phyloP scores from a whole-genome alignment of 1,284 basidiomycete species.

The Coriolopsis trogii region DNA sequence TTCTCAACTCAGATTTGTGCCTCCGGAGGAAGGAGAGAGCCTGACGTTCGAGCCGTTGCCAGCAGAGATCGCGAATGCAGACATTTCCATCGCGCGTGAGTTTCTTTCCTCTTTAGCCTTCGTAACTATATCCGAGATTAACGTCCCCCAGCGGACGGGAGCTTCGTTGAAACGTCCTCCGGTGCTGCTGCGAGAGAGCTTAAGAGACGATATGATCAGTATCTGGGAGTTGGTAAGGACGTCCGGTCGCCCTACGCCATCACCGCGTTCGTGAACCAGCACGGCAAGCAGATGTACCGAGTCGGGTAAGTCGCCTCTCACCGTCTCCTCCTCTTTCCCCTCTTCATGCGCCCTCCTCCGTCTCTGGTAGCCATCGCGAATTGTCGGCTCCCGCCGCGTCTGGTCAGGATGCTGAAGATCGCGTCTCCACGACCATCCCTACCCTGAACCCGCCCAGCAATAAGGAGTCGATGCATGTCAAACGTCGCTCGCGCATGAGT shows the following conservation, averaged over 20 bases:
- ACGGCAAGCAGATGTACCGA: slow-evolving; percentile 74
- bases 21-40: slow-evolving; percentile 10
- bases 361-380: slow-evolving; percentile 49
- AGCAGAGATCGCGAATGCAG: slow-evolving; percentile 56
- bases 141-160: slow-evolving; percentile 49
- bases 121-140: slow-evolving; percentile 1
- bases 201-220: slow-evolving; percentile 72
- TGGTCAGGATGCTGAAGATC: slow-evolving; percentile 33
- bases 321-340: slow-evolving; percentile 5
- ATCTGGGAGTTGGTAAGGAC: slow-evolving; percentile 63
- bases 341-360: background rate
- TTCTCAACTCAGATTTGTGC: slow-evolving; percentile 11
- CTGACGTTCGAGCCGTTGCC: slow-evolving; percentile 33
- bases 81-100: slow-evolving; percentile 65
- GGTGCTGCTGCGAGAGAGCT: slow-evolving; percentile 72
- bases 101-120: slow-evolving; percentile 23
- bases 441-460: slow-evolving; percentile 13
- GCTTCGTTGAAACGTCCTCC: slow-evolving; percentile 77
- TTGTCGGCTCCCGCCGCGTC: slow-evolving; percentile 49
- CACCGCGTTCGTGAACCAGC: slow-evolving; percentile 76
- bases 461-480: slow-evolving; percentile 28
- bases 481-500: slow-evolving; percentile 67
- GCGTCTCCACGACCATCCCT: slow-evolving; percentile 15
- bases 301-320: slow-evolving; percentile 57
- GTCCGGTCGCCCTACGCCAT: slow-evolving; percentile 77